Evolutionary conservation across 2,329 filamentous ascomycete species (phyloP).

Genomic region (Botryotinia narcissicola): DNA sequence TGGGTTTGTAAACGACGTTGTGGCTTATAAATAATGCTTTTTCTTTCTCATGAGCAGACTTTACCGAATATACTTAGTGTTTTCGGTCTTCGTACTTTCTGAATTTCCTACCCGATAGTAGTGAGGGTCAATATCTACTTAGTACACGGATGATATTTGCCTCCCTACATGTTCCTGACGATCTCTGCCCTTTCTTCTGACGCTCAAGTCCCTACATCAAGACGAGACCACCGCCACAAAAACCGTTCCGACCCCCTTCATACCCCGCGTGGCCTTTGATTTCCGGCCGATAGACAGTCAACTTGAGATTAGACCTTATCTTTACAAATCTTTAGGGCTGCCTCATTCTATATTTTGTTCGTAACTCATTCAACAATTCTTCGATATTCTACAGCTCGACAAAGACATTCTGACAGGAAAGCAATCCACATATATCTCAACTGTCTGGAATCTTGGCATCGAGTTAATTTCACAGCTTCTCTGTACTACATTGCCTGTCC

Average conservation of each 20-base stretch:
- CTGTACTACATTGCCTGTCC: neutral
- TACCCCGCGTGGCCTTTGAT: conserved; percentile 7
- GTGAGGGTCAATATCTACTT: neutral
- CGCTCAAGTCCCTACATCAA: conserved; percentile 1
- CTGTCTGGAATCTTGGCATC: neutral
- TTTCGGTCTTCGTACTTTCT: neutral
- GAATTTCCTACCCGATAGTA: neutral
- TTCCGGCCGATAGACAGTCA: neutral
- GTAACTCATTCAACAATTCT: neutral
- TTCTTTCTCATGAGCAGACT: neutral
- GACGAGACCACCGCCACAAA: conserved; percentile 8
- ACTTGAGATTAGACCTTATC: neutral
- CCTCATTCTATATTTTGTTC: conserved; percentile 2
- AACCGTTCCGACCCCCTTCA: conserved; percentile 1
- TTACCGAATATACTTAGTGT: neutral
- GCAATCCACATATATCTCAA: neutral
- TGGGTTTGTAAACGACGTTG: neutral
- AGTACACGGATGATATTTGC: neutral
- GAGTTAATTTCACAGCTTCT: neutral
- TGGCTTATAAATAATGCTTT: conserved; percentile 10
- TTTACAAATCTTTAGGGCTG: conserved; percentile 1
- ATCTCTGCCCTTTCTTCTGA: conserved; percentile 18
- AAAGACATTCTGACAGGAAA: neutral
- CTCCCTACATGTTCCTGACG: conserved; percentile 17
- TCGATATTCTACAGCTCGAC: neutral